Percentiles rank a stretch among this genome's conserved stretches.
Conservation (phyloP, 306 rosid species). For the Sicyos edulis region DNA sequence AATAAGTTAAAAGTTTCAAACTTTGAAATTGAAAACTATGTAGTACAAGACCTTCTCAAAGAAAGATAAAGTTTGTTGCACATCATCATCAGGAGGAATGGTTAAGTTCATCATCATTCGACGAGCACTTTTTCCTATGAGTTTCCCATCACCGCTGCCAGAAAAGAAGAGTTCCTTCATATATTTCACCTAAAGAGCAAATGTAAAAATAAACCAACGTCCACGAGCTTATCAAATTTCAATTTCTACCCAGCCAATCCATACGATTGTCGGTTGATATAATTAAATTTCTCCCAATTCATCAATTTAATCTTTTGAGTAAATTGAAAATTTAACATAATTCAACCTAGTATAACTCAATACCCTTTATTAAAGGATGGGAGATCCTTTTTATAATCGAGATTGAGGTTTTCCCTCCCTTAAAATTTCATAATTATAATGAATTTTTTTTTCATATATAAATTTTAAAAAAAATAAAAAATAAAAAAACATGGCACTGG, state of each 20-base stretch:
- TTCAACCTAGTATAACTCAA: no score
- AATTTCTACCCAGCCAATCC: background rate
- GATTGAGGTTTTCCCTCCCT: no score
- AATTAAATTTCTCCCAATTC: no score
- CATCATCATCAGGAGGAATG: constrained; percentile 66
- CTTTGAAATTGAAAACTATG: background rate
- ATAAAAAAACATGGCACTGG: no score
- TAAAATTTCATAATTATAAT: no score
- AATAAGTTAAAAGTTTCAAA: background rate
- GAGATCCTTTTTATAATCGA: no score
- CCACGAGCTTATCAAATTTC: background rate
- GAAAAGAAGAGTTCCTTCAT: constrained; percentile 66
- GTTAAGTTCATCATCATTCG: constrained; percentile 64
- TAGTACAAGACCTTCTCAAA: constrained; percentile 58
- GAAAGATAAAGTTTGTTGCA: constrained; percentile 70
- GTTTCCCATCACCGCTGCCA: constrained; percentile 29
- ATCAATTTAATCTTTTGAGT: no score
- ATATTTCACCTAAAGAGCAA: constrained; percentile 50
- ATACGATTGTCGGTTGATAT: no score
- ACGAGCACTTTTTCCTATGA: constrained; percentile 46
- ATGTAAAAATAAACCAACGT: constrained; percentile 30
- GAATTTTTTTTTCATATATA: no score
- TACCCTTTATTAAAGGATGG: no score
- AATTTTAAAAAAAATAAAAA: no score
- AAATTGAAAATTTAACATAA: no score